phyloP scores from a whole-genome alignment of 371 early-diverging fungal species.

The Encephalitozoon hellem region DNA sequence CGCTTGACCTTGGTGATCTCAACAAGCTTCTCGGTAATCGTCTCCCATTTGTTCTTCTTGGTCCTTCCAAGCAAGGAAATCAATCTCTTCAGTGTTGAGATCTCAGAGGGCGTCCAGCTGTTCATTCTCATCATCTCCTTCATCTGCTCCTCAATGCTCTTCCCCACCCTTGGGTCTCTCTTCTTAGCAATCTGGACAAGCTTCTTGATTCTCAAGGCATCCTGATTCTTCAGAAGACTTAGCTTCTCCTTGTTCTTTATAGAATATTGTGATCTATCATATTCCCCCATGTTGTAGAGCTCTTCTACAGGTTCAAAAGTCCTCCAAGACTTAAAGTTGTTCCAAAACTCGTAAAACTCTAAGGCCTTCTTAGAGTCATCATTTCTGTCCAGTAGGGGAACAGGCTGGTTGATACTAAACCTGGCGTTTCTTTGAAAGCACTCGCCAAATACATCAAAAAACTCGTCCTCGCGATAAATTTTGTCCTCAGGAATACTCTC shows the following conservation, averaged over 20 bases:
- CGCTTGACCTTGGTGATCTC: constrained; percentile 2
- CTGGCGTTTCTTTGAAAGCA: constrained; percentile 73
- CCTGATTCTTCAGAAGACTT: constrained; percentile 40
- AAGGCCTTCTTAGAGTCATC: constrained; percentile 41
- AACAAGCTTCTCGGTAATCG: constrained; percentile 33
- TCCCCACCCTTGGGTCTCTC: constrained; percentile 55
- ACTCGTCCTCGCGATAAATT: constrained; percentile 71
- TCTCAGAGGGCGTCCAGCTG: constrained; percentile 46
- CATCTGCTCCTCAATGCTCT: constrained; percentile 29
- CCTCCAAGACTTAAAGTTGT: constrained; percentile 85
- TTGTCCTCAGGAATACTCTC: constrained; percentile 62
- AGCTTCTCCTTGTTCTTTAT: constrained; percentile 47
- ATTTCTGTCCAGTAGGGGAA: constrained; percentile 69
- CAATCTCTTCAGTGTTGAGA: constrained; percentile 32
- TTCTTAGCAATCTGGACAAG: constrained; percentile 54
- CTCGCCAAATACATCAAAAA: constrained; percentile 73
- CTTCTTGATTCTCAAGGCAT: constrained; percentile 47
- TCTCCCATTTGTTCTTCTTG: constrained; percentile 44
- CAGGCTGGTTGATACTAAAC: constrained; percentile 75
- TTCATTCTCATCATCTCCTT: constrained; percentile 33
- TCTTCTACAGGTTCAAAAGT: constrained; percentile 89
- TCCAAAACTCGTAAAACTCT: constrained; percentile 85
- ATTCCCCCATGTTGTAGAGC: constrained; percentile 60
- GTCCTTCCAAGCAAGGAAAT: constrained; percentile 12
- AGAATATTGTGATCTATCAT: constrained; percentile 41